These are phyloP conservation scores for Trichaptum fuscoviolaceum DNA, from an alignment of 768 basidiomycete genomes.

Conservation along the genomic window DNA sequence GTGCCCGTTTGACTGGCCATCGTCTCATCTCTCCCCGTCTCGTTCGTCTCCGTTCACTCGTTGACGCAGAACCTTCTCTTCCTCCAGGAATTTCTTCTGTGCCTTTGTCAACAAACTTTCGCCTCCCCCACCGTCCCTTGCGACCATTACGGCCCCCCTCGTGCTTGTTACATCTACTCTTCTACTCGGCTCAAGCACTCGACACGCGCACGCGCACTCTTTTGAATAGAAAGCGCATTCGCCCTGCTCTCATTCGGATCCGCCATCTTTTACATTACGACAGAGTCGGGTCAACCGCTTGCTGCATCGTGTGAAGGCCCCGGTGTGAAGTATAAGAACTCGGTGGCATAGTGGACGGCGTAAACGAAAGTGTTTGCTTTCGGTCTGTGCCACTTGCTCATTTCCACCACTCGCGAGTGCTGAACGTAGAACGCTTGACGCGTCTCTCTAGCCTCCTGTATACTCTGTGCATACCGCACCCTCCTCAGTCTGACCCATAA, in stretches of 20 bases:
- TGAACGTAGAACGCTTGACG: not conserved
- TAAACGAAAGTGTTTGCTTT: not conserved
- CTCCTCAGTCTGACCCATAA: not conserved
- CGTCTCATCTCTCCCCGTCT: not conserved
- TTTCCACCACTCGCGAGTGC: not conserved
- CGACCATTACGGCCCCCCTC: not conserved
- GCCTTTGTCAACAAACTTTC: not conserved
- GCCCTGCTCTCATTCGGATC: not conserved
- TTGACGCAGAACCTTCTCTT: not conserved
- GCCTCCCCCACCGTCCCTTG: not conserved
- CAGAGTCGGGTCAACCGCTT: not conserved
- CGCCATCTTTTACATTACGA: not conserved
- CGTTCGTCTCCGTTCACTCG: not conserved
- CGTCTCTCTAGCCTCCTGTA: not conserved
- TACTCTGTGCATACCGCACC: not conserved
- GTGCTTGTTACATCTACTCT: not conserved
- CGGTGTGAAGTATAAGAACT: not conserved
- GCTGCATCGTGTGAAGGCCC: not conserved
- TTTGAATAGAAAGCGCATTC: not conserved
- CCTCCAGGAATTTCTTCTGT: not conserved
- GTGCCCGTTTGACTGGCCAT: not conserved
- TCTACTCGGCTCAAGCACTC: not conserved
- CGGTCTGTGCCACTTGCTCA: not conserved
- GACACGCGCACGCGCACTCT: not conserved
- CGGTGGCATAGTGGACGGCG: not conserved